Evolutionary conservation across 257 asterid species (phyloP).

Genomic region (Nemophila menziesii): DNA sequence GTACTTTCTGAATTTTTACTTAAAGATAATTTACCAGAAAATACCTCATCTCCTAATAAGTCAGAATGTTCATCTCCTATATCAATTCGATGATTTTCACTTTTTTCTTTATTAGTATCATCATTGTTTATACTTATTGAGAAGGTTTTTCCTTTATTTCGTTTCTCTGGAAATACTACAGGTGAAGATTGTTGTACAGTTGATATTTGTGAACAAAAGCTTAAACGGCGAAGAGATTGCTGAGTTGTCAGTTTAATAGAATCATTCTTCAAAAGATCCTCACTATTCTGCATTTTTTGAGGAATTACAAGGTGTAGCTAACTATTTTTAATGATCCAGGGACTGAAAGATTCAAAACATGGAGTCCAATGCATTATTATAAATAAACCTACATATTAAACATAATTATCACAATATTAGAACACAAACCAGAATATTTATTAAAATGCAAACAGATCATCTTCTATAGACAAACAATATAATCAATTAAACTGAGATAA

Average conservation of each 20-base stretch:
- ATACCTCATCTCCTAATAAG: conserved; percentile 76
- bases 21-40: conserved; percentile 58
- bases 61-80: conserved; percentile 88
- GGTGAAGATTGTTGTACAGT: conserved; percentile 85
- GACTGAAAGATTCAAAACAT: conserved; percentile 19
- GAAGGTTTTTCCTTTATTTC: conserved; percentile 54
- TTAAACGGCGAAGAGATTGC: conserved; percentile 85
- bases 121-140: conserved; percentile 25
- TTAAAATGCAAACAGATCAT: background rate
- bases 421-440: background rate
- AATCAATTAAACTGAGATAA: background rate
- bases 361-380: conserved; percentile 17
- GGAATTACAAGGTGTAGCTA: conserved; percentile 4
- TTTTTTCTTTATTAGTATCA: conserved; percentile 39
- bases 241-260: conserved; percentile 66
- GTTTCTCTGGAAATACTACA: conserved; percentile 84
- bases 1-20: conserved; percentile 43
- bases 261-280: conserved; percentile 51
- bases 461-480: too few species aligned
- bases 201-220: conserved; percentile 72
- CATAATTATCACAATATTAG: background rate
- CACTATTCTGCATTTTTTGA: conserved; percentile 58
- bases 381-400: conserved; percentile 26
- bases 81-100: conserved; percentile 71
- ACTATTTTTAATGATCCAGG: conserved; percentile 14